phyloP scores from a whole-genome alignment of 2,329 filamentous ascomycete species.

The Clarireedia sp. region DNA sequence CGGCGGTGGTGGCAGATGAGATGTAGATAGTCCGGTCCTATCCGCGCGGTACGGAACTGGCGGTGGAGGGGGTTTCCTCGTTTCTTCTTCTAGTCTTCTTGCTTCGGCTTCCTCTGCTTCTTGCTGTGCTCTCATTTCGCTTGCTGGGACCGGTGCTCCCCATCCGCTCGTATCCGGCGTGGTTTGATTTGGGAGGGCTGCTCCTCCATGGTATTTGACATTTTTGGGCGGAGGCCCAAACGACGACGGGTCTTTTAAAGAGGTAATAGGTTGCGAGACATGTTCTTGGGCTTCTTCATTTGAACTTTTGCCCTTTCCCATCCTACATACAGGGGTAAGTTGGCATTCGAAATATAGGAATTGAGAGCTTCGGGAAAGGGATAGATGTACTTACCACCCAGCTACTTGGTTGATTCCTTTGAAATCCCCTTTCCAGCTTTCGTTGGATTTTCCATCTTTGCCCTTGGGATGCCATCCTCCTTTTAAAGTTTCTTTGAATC shows the following conservation, averaged over 20 bases:
- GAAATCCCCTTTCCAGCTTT: slow-evolving; percentile 41
- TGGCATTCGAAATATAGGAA: background rate
- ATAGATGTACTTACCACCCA: slow-evolving; percentile 21
- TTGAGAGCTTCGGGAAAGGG: background rate
- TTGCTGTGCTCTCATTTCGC: slow-evolving; percentile 26
- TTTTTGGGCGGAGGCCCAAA: slow-evolving; percentile 62
- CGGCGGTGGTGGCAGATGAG: slow-evolving; percentile 53
- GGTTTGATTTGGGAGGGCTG: slow-evolving; percentile 24
- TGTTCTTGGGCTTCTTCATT: slow-evolving; percentile 19
- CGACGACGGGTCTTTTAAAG: slow-evolving; percentile 53
- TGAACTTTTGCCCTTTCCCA: slow-evolving; percentile 29
- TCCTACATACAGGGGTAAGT: slow-evolving; percentile 6
- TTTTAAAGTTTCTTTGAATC: slow-evolving; percentile 40
- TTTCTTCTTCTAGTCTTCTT: slow-evolving; percentile 24
- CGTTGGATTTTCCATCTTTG: slow-evolving; percentile 40
- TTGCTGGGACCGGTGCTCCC: slow-evolving; percentile 36
- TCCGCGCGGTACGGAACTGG: slow-evolving; percentile 53
- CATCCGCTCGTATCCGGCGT: slow-evolving; percentile 32
- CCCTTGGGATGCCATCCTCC: slow-evolving; percentile 47
- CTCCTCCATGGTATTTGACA: slow-evolving; percentile 26
- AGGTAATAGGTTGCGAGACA: slow-evolving; percentile 43
- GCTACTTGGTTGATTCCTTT: slow-evolving; percentile 30
- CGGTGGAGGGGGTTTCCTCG: slow-evolving; percentile 31
- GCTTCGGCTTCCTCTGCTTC: slow-evolving; percentile 27
- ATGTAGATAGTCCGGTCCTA: slow-evolving; percentile 51